phyloP scores from a whole-genome alignment of 2,329 filamentous ascomycete genomes.

The Stylonectria norvegica region DNA sequence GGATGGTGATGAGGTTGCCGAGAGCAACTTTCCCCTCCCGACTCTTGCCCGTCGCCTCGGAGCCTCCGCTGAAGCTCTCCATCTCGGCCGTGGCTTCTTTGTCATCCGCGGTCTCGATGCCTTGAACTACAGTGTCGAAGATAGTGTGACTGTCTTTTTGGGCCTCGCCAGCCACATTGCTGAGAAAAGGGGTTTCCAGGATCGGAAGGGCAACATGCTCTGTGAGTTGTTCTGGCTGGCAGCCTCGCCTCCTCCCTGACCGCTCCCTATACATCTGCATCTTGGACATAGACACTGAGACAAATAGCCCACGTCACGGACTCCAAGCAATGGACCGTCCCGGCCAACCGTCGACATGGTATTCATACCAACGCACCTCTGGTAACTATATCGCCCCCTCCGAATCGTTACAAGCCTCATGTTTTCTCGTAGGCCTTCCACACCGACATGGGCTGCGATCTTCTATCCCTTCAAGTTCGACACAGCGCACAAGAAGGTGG shows the following conservation, averaged over 20 bases:
- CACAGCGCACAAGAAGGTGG: constrained; percentile 43
- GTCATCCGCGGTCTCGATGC: constrained; percentile 53
- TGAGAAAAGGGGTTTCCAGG: constrained; percentile 49
- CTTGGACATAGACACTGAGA: constrained; percentile 11
- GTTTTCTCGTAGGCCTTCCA: constrained; percentile 42
- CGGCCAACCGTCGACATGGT: constrained; percentile 43
- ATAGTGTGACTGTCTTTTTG: constrained; percentile 54
- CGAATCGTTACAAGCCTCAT: constrained; percentile 6
- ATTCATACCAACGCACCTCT: constrained; percentile 47
- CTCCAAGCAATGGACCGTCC: constrained; percentile 43
- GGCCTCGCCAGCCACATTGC: constrained; percentile 56
- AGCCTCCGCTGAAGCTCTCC: constrained; percentile 33
- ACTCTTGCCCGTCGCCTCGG: constrained; percentile 33
- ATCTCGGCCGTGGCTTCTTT: constrained; percentile 47
- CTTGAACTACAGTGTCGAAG: constrained; percentile 45
- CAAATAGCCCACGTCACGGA: constrained; percentile 46
- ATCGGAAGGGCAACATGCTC: constrained; percentile 42
- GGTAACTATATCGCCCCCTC: constrained; percentile 26
- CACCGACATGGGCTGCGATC: constrained; percentile 50
- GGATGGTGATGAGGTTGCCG: constrained; percentile 33
- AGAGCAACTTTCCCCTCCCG: constrained; percentile 41
- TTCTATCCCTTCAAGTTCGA: constrained; percentile 47
- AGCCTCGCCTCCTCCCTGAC: background rate
- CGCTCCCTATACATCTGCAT: background rate
- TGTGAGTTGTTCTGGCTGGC: constrained; percentile 35